phyloP scores from a whole-genome alignment of 192 early-diverging fungal genomes.

The Podila epicladia region DNA sequence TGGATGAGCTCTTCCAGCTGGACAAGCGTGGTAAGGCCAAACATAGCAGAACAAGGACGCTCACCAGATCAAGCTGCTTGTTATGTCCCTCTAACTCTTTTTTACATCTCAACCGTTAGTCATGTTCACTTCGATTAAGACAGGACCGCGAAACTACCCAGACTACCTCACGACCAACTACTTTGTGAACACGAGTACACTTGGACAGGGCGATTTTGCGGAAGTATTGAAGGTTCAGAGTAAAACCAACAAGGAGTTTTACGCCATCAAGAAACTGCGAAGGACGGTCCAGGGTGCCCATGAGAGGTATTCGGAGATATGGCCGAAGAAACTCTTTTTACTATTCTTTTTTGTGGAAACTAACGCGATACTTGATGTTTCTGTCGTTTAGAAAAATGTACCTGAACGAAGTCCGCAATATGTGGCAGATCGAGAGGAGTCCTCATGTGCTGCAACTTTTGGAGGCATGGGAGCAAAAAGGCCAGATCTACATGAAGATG shows the following conservation, averaged over 20 bases:
- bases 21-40: slow-evolving; percentile 28
- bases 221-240: slow-evolving; percentile 82
- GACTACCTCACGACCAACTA: slow-evolving; percentile 84
- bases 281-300: slow-evolving; percentile 71
- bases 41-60: background rate
- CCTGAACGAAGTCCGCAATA: slow-evolving; percentile 84
- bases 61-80: background rate
- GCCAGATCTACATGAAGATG: slow-evolving; percentile 88
- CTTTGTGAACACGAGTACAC: slow-evolving; percentile 57
- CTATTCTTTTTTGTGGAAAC: background rate
- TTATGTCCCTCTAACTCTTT: too few species aligned
- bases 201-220: slow-evolving; percentile 88
- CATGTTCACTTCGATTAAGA: slow-evolving; percentile 28
- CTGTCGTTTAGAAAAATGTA: slow-evolving; percentile 59
- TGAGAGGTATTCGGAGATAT: slow-evolving; percentile 62
- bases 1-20: slow-evolving; percentile 37
- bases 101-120: slow-evolving; percentile 4
- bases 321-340: background rate
- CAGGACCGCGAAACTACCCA: slow-evolving; percentile 29
- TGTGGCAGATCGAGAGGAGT: slow-evolving; percentile 71
- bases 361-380: background rate
- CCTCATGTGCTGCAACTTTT: slow-evolving; percentile 76
- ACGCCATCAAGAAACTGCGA: slow-evolving; percentile 86
- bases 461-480: slow-evolving; percentile 93
- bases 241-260: slow-evolving; percentile 66